Evolutionary conservation across 345 rosid species (phyloP), one percentile per base, ranked within the genome.

Genomic region (Turritis glabra): DNA sequence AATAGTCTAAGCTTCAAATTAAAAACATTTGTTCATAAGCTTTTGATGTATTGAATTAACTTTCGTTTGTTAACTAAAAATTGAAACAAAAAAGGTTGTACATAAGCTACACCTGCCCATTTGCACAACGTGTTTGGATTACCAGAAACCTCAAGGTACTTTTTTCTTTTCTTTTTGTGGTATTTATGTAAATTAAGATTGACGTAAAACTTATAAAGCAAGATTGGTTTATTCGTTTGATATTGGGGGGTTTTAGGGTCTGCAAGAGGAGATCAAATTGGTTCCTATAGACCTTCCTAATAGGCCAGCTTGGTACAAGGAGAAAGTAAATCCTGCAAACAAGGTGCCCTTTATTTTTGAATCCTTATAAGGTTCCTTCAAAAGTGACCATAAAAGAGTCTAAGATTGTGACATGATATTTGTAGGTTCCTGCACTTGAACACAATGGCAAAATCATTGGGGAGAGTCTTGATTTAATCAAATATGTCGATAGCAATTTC

Each of bases 281-380:
- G 90, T 90, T 77, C 90, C 97, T 22, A 69, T 92, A 13, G 83
- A 88, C 71, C 82, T 95, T 72, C 44, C 64, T 38, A 80, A 89
- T 69, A 87, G 90, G 79, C 99, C 99, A 79, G 73, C 79, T 71
- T 90, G 97, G 99, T 95, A 83, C 77, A 79, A 81, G 63, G 97
- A 91, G 83, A 91, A 85, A 79, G 90, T 90, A n/a, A 71, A 88
- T 73, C 88, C 87, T n/a, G 70, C 73, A 23, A 95, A 92, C 75
- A 90, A 88, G 97, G 97, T 94, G 33, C 59, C 23, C 35, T 67
- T 47, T 17, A 14, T 32, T 5, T 27, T 8, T 69, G 54, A 55
- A 41, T 55, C 17, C 64, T 40, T 53, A 53, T 37, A 17, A 26
- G 7, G 55, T 46, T 64, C 41, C 40, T 64, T 64, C 27, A 47